A percentile compares a stretch with the other conserved stretches of the same genome.
Evolutionary conservation across 495 filamentous ascomycete genomes (phyloP).

Genomic region (Penicillium turbatum): DNA sequence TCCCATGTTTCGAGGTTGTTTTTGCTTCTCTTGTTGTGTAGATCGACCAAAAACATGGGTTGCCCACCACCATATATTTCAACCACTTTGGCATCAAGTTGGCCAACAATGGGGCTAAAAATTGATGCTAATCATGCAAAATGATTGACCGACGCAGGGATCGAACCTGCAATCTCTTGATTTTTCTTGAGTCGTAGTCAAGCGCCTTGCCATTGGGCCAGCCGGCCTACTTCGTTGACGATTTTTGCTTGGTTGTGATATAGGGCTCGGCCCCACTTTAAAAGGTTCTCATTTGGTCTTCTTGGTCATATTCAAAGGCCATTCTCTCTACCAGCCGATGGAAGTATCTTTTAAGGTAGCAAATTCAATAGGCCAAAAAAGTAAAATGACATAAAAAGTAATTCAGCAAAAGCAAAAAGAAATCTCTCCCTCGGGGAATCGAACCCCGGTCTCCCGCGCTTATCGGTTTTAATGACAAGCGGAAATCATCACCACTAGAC

Average conservation of each 20-base stretch:
- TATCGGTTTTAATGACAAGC: slow-evolving; percentile 45
- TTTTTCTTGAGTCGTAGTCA: slow-evolving; percentile 68
- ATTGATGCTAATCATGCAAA: neutral
- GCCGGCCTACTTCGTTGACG: slow-evolving; percentile 29
- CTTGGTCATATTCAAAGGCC: neutral
- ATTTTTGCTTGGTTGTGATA: neutral
- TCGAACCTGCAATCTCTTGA: slow-evolving; percentile 55
- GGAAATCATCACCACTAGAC: slow-evolving; percentile 55
- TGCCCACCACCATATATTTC: no score
- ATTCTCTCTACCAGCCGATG: neutral
- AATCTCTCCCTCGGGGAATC: slow-evolving; percentile 49
- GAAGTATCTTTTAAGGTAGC: neutral
- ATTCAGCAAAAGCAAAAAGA: slow-evolving; percentile 16
- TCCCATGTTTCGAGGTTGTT: no score
- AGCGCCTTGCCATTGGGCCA: slow-evolving; percentile 69
- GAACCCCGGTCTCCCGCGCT: slow-evolving; percentile 52
- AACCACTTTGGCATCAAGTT: no score
- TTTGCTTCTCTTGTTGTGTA: no score
- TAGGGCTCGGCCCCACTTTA: neutral
- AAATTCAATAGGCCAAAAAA: neutral
- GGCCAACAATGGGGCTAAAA: neutral
- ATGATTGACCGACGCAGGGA: slow-evolving; percentile 37
- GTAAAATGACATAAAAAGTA: neutral
- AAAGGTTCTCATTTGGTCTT: neutral
- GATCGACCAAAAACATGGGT: no score